Evolutionary conservation across 495 filamentous ascomycete genomes (phyloP), one percentile per base, ranked within the genome.

Genomic region (Podospora conica): DNA sequence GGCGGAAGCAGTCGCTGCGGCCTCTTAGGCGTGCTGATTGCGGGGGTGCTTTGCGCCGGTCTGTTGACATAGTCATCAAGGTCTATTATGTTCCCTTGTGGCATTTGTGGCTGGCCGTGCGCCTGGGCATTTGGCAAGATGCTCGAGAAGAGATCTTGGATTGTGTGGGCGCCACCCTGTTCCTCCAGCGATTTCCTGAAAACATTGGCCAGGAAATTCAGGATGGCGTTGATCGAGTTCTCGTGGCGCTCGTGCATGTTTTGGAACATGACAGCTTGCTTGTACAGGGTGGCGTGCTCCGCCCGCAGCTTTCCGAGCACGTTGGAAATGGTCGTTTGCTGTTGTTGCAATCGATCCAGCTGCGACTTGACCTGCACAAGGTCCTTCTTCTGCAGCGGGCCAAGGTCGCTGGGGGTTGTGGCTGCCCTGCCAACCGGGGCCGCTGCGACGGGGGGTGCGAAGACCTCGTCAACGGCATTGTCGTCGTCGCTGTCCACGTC

Each of bases 181-280:
- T 82, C 80, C 73, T 86, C 84, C 57, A 86, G 73, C 63, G 82
- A 84, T 63, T 85, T 90, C 70, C 95, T 91, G 80, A 97, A 98
- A 9, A 98, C 92, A 9, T 95, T 97, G 20, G 95, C 96, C 3
- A 98, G 84, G 75, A 98, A 98, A 29, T 92, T 96, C 18, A 98
- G 82, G 69, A 98, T 98, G 24, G 96, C 95, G 70, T 97, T 98
- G 74, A 98, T 98, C 10, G 93, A 97, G 71, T 92, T 96, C 75
- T 98, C 96, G 71, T 98, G 95, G 29, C 96, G 89, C 60, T 93
- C 92, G 71, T 98, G 95, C 73, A 95, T 85, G 31, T 87, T 89
- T 74, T 96, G 93, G 76, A 97, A 97, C 63, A 90, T 89, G 55
- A 89, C 83, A 0, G 94, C 92, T 75, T 98, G 95, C 48, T 92